These are phyloP conservation scores for Pseudozyma sp. DNA, from an alignment of 1,284 basidiomycete species.

Conservation along the genomic window DNA sequence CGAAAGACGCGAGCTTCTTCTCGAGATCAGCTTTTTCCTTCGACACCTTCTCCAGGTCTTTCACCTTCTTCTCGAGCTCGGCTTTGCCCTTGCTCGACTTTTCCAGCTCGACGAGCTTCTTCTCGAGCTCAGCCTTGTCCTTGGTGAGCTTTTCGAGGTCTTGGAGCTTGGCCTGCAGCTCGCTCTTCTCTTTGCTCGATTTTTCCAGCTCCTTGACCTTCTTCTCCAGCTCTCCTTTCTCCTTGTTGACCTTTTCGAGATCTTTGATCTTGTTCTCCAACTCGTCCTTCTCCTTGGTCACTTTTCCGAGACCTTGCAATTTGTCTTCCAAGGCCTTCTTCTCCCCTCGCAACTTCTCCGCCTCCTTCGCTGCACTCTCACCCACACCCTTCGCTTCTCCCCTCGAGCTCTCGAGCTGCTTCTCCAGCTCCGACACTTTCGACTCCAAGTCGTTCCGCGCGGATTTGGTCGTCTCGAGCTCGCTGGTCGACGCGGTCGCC, in stretches of 20 bases:
- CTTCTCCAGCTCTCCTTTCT: conserved; percentile 5
- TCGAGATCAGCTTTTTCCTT: conserved; percentile 57
- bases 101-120: conserved; percentile 52
- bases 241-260: conserved; percentile 78
- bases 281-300: conserved; percentile 85
- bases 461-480: not conserved
- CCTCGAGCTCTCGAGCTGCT: conserved; percentile 3
- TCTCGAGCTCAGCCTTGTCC: conserved; percentile 56
- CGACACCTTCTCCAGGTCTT: conserved; percentile 13
- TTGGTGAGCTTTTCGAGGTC: conserved; percentile 23
- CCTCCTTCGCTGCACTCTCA: conserved; percentile 90
- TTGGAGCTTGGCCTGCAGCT: conserved; percentile 13
- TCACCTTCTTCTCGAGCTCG: conserved; percentile 14
- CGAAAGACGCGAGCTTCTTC: conserved; percentile 78
- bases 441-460: conserved; percentile 4
- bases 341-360: conserved; percentile 67
- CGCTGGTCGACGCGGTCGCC: not conserved
- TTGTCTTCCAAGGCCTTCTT: conserved; percentile 37
- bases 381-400: conserved; percentile 71
- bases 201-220: conserved; percentile 36
- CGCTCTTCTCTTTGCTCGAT: conserved; percentile 36
- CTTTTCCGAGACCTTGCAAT: conserved; percentile 76
- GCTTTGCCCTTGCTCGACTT: conserved; percentile 14
- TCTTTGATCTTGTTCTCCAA: too few relatives aligned
- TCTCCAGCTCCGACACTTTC: conserved; percentile 14